Base-by-base conservation (phyloP, 108 stramenopile genomes). In the Pseudonitzschia multiseries region DNA sequence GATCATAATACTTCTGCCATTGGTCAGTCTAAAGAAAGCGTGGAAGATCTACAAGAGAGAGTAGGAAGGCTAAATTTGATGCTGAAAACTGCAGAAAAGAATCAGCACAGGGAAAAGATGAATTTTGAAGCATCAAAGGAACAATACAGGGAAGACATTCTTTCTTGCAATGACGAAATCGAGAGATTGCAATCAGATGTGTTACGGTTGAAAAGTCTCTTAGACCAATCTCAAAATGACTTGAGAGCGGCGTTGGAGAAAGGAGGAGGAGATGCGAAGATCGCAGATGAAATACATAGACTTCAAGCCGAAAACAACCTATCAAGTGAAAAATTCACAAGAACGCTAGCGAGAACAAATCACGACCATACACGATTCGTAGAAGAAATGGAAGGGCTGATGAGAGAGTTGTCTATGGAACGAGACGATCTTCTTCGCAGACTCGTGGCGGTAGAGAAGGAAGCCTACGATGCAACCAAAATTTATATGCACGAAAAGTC, bases 31-130 rank as follows among this genome's bases (percentile, higher is more conserved):
- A 44, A 21, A 57, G 66, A 31, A 65, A 68, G 57, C 41, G 52
- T 14, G 31, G 46, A 63, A 18, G 44, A 76, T 9, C 68, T 69
- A 18, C 40, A 53, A 26, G 56, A 57, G 20, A 61, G 68, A 36
- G 51, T 76, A 57, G 52, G 62, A 52, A 76, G 68, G 28, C 32
- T 76, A 21, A 69, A 52, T 26, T 18, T 64, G 10, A 31, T 76
- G 60, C 68, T 76, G 1, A 68, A 69, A 21, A 57, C 60, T 0
- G 68, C 68, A 27, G 75, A 76, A 43, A 68, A 76, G 36, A 76
- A 69, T 63, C 68, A 63, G 21, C 48, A 67, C 17, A 68, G 69
- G 63, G 52, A 76, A 60, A 64, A 44, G 28, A n/a, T 28, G 8
- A 28, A 0, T 48, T 67, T 67, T 22, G 66, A 67, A 28, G 66